phyloP scores from a whole-genome alignment of 2,329 filamentous ascomycete species.

The Cercospora sp. region DNA sequence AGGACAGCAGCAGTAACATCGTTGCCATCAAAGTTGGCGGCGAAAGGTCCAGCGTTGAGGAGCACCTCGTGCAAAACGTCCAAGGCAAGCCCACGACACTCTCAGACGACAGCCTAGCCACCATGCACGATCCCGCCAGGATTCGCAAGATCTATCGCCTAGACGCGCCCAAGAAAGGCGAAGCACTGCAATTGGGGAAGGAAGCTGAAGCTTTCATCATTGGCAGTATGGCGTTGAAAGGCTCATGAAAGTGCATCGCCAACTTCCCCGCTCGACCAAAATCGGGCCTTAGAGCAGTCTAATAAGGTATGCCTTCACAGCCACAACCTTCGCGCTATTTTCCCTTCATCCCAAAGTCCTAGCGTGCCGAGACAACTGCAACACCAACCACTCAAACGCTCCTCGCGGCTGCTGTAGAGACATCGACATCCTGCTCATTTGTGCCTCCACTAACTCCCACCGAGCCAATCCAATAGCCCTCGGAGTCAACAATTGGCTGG shows the following conservation, averaged over 20 bases:
- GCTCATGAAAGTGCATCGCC: conserved; percentile 43
- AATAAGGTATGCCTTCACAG: not conserved
- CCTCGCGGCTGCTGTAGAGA: conserved; percentile 10
- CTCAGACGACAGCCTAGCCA: conserved; percentile 62
- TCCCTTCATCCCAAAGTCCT: not conserved
- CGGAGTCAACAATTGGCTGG: conserved; percentile 31
- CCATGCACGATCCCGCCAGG: conserved; percentile 64
- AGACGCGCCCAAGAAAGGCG: conserved; percentile 51
- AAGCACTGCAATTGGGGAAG: conserved; percentile 21
- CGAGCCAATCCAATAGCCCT: conserved; percentile 33
- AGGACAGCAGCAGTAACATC: conserved; percentile 68
- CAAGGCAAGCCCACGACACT: conserved; percentile 62
- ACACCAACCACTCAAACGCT: not conserved
- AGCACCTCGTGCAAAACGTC: conserved; percentile 64
- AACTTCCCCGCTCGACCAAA: not conserved
- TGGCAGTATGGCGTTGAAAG: conserved; percentile 70
- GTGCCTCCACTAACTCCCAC: conserved; percentile 36
- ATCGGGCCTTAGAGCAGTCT: not conserved
- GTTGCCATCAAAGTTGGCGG: conserved; percentile 76
- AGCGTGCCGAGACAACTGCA: not conserved
- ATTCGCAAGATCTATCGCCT: conserved; percentile 88
- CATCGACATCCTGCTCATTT: conserved; percentile 30
- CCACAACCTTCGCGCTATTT: not conserved
- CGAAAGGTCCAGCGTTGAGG: conserved; percentile 43
- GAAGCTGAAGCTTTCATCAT: conserved; percentile 70